Evolutionary conservation across 352 stramenopile genomes (phyloP), one percentile per base, ranked within the genome.

Genomic region (Phytophthora hybrid): DNA sequence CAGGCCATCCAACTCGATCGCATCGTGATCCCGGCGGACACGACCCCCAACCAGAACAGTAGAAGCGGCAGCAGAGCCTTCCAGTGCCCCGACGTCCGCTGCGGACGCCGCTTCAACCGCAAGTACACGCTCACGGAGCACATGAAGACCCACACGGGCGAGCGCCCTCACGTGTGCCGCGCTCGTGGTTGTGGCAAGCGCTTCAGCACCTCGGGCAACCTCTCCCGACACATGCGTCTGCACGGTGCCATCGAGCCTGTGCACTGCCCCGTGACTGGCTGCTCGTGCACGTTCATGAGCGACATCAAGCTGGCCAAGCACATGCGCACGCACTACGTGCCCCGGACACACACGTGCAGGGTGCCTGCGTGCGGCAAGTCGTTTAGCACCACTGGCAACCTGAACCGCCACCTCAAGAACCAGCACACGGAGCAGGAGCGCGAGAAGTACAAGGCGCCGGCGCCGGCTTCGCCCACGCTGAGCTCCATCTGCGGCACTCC

Each of bases 81-180:
- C 44, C 59, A 79, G 59, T 90, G 83, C 63, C 73, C 74, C 4
- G 74, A 84, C 56, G 64, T 74, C 9, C 60, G 63, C 52, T 91
- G 84, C 60, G 74, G 64, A 23, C 74, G 79, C n/a, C 76, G 80
- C 19, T 91, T 91, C 71, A 86, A 89, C 67, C 84, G 84, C 80
- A 88, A 86, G 51, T 89, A 88, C 65, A 92, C 84, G 44, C 84
- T 92, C 65, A 91, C 73, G 9, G 84, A 92, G 65, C 86, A 93
- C 76, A 83, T 89, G 66, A 92, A 92, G 77, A 93, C 85, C 26
- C 86, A 93, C 79, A 92, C 86, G 44, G 86, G 86, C 37, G 81
- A 88, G 26, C 78, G 75, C 6, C 81, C 81, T 18, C 73, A 88
- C 34, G 63, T 76, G 21, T 88, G 81, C 55, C 71, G 74, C 5